Evolutionary conservation across 768 basidiomycete species (phyloP).

Genomic region (Favolaschia claudopus): DNA sequence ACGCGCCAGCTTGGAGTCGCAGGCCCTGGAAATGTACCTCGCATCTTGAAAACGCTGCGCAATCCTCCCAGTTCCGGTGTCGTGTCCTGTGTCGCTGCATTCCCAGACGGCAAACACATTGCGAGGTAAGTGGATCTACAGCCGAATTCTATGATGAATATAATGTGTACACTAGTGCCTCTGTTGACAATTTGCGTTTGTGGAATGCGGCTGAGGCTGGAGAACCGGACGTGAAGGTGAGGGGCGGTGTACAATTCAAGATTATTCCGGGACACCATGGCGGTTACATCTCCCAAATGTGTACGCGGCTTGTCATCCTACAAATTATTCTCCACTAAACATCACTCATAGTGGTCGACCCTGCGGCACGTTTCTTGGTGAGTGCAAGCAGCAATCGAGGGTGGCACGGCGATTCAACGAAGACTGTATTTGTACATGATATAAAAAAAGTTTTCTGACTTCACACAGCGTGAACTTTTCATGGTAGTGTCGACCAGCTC

Average conservation of each 20-base stretch:
- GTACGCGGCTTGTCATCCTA: constrained; percentile 57
- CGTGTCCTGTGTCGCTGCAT: constrained; percentile 89
- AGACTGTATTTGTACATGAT: constrained; percentile 91
- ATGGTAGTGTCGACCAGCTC: background rate
- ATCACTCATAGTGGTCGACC: constrained; percentile 76
- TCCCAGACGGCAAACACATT: constrained; percentile 92
- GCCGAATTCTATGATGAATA: constrained; percentile 7
- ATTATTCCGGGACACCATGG: constrained; percentile 97
- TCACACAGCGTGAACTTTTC: background rate
- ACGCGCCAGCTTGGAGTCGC: constrained; percentile 79
- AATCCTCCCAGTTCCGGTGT: constrained; percentile 91
- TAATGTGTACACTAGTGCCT: constrained; percentile 64
- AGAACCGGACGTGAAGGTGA: constrained; percentile 69
- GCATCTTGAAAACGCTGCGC: constrained; percentile 79
- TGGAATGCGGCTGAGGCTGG: constrained; percentile 90
- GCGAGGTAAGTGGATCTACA: constrained; percentile 70
- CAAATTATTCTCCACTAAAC: constrained; percentile 4
- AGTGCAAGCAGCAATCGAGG: constrained; percentile 94
- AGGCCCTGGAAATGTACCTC: constrained; percentile 70
- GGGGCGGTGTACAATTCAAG: constrained; percentile 86
- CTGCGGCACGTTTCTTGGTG: constrained; percentile 82
- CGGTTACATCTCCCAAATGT: constrained; percentile 90
- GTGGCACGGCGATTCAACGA: constrained; percentile 91
- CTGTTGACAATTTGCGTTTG: constrained; percentile 89
- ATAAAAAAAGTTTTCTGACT: constrained; percentile 57